A percentile compares a stretch with the other conserved stretches of the same genome.
Evolutionary conservation across 106 monocot genomes (phyloP).

Genomic region (Apostasia shenzhenica): DNA sequence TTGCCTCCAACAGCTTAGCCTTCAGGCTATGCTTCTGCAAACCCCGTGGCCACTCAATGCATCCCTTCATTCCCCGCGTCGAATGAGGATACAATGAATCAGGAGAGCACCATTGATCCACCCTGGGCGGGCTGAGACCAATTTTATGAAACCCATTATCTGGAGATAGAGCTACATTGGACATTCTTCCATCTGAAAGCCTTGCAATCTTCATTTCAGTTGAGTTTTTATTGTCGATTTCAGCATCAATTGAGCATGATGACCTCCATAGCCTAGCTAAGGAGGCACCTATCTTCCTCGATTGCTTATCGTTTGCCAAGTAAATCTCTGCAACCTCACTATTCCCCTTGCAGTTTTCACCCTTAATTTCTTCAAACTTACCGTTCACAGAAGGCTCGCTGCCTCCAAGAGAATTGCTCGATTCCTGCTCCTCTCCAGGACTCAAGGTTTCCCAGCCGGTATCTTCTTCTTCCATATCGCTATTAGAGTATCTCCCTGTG

Average conservation of each 20-base stretch:
- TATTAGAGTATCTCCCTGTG: conserved; percentile 20
- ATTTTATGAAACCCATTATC: conserved; percentile 22
- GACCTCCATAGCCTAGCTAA: conserved; percentile 71
- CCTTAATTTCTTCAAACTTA: conserved; percentile 31
- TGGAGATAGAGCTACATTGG: conserved; percentile 41
- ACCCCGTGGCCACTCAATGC: conserved; percentile 38
- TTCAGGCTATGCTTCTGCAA: conserved; percentile 41
- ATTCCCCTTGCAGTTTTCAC: conserved; percentile 19
- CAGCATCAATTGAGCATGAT: conserved; percentile 25
- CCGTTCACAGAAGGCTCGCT: conserved; percentile 72
- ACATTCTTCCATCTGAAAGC: conserved; percentile 36
- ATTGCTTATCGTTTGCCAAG: conserved; percentile 32
- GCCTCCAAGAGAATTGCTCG: conserved; percentile 60
- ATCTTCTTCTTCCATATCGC: conserved; percentile 55
- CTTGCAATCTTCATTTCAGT: conserved; percentile 31
- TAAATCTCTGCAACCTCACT: conserved; percentile 46
- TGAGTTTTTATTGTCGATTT: conserved; percentile 33
- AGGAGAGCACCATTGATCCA: conserved; percentile 57
- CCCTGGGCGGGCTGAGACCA: conserved; percentile 30
- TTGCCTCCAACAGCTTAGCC: conserved; percentile 45
- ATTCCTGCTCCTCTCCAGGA: conserved; percentile 57
- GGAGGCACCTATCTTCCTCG: conserved; percentile 58
- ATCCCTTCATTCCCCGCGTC: conserved; percentile 37
- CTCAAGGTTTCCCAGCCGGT: conserved; percentile 91
- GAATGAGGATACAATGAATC: conserved; percentile 45